These are phyloP conservation scores for Mycena albidolilacea DNA, from an alignment of 768 basidiomycete genomes.

Conservation along the genomic window DNA sequence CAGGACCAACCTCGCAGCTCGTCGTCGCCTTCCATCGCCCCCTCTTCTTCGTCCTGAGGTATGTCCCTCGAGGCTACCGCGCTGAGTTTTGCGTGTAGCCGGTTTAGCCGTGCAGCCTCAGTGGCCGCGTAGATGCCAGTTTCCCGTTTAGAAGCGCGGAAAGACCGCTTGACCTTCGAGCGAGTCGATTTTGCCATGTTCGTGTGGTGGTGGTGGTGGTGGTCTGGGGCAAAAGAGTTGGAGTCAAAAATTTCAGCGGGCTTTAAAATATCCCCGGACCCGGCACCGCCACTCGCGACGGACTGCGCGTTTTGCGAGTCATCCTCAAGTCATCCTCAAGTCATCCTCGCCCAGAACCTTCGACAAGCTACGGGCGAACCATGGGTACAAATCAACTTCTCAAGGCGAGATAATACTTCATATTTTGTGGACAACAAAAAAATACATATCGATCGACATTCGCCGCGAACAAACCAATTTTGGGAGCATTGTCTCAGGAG, in stretches of 20 bases:
- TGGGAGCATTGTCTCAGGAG: not conserved
- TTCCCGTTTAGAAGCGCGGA: constrained; percentile 84
- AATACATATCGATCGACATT: not conserved
- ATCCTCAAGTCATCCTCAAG: too few species aligned
- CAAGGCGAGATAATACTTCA: too few species aligned
- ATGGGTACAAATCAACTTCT: too few species aligned
- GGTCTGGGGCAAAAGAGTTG: constrained; percentile 17
- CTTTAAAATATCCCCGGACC: not conserved
- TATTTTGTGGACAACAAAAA: too few species aligned
- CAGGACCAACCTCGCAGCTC: constrained; percentile 77
- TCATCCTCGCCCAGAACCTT: not conserved
- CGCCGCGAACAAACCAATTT: not conserved
- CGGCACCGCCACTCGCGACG: not conserved
- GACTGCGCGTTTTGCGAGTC: not conserved
- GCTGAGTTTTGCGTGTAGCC: constrained; percentile 78
- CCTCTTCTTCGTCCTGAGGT: constrained; percentile 47
- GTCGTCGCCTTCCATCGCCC: constrained; percentile 52
- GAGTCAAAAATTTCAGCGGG: constrained; percentile 17
- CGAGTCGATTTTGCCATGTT: constrained; percentile 87
- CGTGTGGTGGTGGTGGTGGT: constrained; percentile 33
- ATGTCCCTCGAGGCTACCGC: constrained; percentile 60
- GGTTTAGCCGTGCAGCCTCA: constrained; percentile 82
- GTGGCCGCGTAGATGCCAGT: constrained; percentile 81
- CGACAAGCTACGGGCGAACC: not conserved
- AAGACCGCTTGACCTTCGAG: constrained; percentile 86